A percentile compares a stretch with the other conserved stretches of the same genome.
Evolutionary conservation across 352 stramenopile genomes (phyloP).

Genomic region (Phytopythium delawarense): DNA sequence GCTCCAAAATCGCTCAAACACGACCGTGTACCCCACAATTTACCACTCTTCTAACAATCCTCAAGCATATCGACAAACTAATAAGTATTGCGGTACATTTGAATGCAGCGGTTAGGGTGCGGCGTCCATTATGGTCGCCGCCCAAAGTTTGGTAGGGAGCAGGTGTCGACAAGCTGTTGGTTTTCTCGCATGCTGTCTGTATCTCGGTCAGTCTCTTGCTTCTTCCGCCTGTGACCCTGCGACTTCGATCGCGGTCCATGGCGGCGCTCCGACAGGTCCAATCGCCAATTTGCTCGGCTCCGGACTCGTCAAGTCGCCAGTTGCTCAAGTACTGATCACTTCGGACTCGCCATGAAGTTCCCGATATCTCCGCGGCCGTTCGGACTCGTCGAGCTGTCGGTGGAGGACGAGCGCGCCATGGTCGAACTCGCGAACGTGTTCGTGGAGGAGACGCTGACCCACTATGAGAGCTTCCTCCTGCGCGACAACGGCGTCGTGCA

Average conservation of each 20-base stretch:
- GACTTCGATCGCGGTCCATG: not conserved
- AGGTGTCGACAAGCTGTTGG: not conserved
- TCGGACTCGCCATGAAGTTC: slow-evolving; percentile 18
- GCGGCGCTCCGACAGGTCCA: not conserved
- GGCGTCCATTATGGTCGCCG: not conserved
- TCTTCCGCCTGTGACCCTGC: not conserved
- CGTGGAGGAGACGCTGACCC: slow-evolving; percentile 20
- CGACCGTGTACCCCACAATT: not conserved
- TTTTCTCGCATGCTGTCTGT: not conserved
- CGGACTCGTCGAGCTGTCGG: slow-evolving; percentile 25
- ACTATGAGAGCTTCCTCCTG: slow-evolving; percentile 30
- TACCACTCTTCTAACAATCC: not conserved
- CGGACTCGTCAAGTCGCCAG: not conserved
- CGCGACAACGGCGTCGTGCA: slow-evolving; percentile 19
- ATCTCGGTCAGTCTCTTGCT: not conserved
- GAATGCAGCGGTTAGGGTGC: not conserved
- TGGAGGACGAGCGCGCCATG: slow-evolving; percentile 25
- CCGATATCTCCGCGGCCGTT: slow-evolving; percentile 22
- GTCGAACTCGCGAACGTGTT: slow-evolving; percentile 22
- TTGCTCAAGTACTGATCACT: too few species aligned
- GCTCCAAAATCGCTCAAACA: not conserved
- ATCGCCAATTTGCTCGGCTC: not conserved
- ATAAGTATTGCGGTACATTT: not conserved
- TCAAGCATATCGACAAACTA: not conserved
- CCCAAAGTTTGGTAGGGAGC: not conserved